Conservation (phyloP, 2,329 filamentous ascomycete species). For the Penicillium sp. region DNA sequence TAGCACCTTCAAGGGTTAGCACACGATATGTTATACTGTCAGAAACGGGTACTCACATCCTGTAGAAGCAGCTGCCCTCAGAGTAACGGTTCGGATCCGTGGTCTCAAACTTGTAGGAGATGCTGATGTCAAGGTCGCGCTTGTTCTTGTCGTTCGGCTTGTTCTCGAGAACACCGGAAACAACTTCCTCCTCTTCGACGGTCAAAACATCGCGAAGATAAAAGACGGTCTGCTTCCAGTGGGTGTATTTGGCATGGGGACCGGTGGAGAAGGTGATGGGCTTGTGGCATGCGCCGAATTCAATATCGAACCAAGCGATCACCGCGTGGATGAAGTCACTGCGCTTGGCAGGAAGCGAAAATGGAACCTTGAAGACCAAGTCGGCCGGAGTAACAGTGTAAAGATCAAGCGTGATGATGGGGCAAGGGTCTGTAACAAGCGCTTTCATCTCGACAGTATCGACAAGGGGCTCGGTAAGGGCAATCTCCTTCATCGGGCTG, state of each 20-base stretch:
- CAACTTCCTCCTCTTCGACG: constrained; percentile 73
- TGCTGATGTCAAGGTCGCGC: constrained; percentile 83
- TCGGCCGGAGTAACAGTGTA: constrained; percentile 80
- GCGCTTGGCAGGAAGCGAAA: constrained; percentile 66
- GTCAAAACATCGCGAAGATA: constrained; percentile 90
- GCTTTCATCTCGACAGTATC: constrained; percentile 97
- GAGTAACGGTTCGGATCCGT: constrained; percentile 61
- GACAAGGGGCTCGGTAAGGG: constrained; percentile 88
- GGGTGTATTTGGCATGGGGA: constrained; percentile 96
- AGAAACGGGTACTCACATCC: constrained; percentile 54
- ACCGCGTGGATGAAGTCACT: constrained; percentile 94
- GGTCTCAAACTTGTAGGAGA: constrained; percentile 73
- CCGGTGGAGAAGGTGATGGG: constrained; percentile 95
- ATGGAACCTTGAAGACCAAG: constrained; percentile 72
- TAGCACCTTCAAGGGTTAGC: too few species aligned
- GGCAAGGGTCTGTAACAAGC: constrained; percentile 80
- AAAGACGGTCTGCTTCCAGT: constrained; percentile 99
- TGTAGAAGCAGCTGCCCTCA: constrained; percentile 68
- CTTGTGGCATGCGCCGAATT: constrained; percentile 97
- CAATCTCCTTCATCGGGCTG: constrained; percentile 82
- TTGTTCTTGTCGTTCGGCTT: constrained; percentile 89
- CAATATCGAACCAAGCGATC: constrained; percentile 98
- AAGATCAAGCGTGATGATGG: constrained; percentile 79
- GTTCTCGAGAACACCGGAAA: constrained; percentile 66
- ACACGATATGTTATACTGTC: too few species aligned